Conservation (phyloP, 768 basidiomycete genomes). For the Podaxis sp. region DNA sequence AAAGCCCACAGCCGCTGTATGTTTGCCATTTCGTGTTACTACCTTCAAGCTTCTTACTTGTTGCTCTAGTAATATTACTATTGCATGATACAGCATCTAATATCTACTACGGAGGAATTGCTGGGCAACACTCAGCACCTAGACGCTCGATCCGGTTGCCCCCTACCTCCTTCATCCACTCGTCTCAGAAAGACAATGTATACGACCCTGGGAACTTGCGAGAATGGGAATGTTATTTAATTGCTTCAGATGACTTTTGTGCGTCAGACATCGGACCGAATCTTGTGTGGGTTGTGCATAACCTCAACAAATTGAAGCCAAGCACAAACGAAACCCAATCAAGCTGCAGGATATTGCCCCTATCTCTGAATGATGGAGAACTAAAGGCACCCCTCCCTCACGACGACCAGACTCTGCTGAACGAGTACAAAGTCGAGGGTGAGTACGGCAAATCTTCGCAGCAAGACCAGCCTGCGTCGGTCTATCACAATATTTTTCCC, state of each 20-base stretch:
- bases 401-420: no score
- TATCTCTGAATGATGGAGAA: no score
- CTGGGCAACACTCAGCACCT: not conserved
- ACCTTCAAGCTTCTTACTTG: not conserved
- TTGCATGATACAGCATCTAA: not conserved
- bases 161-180: not conserved
- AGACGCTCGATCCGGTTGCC: not conserved
- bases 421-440: no score
- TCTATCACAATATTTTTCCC: no score
- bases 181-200: not conserved
- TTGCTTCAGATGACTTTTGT: not conserved
- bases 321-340: not conserved
- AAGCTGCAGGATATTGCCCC: no score
- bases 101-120: not conserved
- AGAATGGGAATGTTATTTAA: not conserved
- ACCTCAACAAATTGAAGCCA: not conserved
- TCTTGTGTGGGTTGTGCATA: not conserved
- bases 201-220: not conserved
- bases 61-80: not conserved
- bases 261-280: no score
- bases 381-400: no score
- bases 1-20: not conserved
- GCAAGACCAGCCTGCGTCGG: no score
- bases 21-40: not conserved
- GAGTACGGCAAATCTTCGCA: no score